Evolutionary conservation across 495 filamentous ascomycete genomes (phyloP).

Genomic region (Letharia columbiana): DNA sequence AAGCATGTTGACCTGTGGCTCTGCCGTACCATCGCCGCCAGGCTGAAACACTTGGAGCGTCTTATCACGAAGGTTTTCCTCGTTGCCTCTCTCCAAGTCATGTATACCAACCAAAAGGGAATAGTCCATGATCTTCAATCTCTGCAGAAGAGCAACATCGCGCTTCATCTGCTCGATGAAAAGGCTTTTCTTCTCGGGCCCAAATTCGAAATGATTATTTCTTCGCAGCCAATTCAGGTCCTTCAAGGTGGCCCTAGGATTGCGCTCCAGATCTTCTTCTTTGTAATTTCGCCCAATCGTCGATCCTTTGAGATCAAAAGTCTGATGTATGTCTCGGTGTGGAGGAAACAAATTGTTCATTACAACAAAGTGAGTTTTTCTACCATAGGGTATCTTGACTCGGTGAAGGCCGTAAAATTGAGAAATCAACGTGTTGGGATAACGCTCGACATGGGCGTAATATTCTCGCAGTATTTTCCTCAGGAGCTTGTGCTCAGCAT

Average conservation of each 20-base stretch:
- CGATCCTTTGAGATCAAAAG: slow-evolving; percentile 96
- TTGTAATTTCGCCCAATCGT: slow-evolving; percentile 85
- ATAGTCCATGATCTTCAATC: slow-evolving; percentile 96
- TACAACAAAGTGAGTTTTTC: slow-evolving; percentile 98
- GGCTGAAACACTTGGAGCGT: slow-evolving; percentile 94
- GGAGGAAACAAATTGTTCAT: slow-evolving; percentile 99
- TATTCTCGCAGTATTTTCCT: slow-evolving; percentile 89
- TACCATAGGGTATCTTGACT: slow-evolving; percentile 96
- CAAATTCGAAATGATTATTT: slow-evolving; percentile 76
- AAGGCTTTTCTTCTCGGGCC: slow-evolving; percentile 70
- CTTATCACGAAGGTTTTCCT: slow-evolving; percentile 91
- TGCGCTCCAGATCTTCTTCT: slow-evolving; percentile 78
- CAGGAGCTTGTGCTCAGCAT: slow-evolving; percentile 90
- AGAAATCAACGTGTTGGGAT: slow-evolving; percentile 92
- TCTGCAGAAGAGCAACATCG: slow-evolving; percentile 79
- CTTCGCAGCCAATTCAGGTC: slow-evolving; percentile 94
- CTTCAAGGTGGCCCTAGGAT: slow-evolving; percentile 89
- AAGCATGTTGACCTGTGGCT: slow-evolving; percentile 50
- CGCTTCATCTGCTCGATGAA: slow-evolving; percentile 83
- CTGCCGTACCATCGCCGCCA: slow-evolving; percentile 58
- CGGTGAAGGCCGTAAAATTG: slow-evolving; percentile 97
- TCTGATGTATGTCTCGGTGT: slow-evolving; percentile 93
- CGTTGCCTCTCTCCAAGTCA: slow-evolving; percentile 79
- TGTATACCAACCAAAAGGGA: slow-evolving; percentile 92
- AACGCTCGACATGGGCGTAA: slow-evolving; percentile 83